Percentiles rank a stretch among this genome's conserved stretches.
Evolutionary conservation across 257 asterid genomes (phyloP).

Genomic region (Knoxia roxburghii): DNA sequence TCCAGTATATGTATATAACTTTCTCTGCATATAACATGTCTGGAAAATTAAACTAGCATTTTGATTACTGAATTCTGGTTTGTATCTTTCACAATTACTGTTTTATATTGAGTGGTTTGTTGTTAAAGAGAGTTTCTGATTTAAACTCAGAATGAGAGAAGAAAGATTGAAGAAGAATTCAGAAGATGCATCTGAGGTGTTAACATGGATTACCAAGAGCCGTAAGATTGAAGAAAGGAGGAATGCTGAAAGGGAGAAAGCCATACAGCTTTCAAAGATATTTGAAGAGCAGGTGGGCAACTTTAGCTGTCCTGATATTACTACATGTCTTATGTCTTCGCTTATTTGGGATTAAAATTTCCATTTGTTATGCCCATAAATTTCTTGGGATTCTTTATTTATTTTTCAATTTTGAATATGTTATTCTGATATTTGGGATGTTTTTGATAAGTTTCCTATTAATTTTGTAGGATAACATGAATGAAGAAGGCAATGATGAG

Average conservation of each 20-base stretch:
- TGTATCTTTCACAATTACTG: neutral
- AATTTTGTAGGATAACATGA: slow-evolving; percentile 69
- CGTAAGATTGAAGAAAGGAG: no score
- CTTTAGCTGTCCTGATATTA: slow-evolving; percentile 2
- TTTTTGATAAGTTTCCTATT: no score
- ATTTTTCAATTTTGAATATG: no score
- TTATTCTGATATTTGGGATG: no score
- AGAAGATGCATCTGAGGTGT: no score
- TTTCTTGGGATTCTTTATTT: no score
- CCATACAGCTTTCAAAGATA: slow-evolving; percentile 63
- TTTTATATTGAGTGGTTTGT: neutral
- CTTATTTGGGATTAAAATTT: no score
- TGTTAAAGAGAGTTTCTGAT: neutral
- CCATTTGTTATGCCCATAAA: no score
- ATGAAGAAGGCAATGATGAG: slow-evolving; percentile 66
- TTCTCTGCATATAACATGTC: neutral
- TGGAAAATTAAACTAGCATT: neutral
- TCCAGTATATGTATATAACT: neutral
- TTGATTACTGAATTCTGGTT: neutral
- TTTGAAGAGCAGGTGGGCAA: slow-evolving; percentile 87
- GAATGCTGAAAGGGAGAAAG: no score
- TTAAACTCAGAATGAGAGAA: slow-evolving; percentile 62
- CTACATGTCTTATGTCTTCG: neutral
- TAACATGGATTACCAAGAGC: no score
- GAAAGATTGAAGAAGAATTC: no score